Evolutionary conservation across 2,329 filamentous ascomycete species (phyloP).

Genomic region (Dryadomyces quercivorus): DNA sequence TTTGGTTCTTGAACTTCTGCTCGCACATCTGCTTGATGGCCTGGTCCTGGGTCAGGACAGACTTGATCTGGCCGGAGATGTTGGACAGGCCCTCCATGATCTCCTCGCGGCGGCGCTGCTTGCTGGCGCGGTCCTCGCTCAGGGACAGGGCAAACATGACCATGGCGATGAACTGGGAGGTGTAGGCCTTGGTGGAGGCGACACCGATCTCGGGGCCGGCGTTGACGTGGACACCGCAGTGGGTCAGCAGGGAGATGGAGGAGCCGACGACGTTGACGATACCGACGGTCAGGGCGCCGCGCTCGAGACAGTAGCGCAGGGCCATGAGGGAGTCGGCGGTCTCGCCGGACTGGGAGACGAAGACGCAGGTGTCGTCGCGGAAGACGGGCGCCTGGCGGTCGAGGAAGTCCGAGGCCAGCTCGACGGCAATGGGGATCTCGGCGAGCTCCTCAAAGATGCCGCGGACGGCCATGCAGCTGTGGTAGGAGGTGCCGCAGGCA

Average conservation of each 20-base stretch:
- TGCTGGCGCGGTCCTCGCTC: slow-evolving; percentile 91
- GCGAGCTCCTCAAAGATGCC: slow-evolving; percentile 96
- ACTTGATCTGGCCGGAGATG: slow-evolving; percentile 82
- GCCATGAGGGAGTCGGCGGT: slow-evolving; percentile 97
- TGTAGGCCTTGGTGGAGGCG: slow-evolving; percentile 98
- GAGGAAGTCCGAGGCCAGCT: slow-evolving; percentile 95
- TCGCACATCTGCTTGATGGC: slow-evolving; percentile 90
- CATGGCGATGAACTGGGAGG: slow-evolving; percentile 98
- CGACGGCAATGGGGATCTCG: slow-evolving; percentile 94
- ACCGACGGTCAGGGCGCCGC: slow-evolving; percentile 91
- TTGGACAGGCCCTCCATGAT: slow-evolving; percentile 89
- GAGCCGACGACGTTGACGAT: slow-evolving; percentile 98
- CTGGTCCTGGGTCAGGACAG: slow-evolving; percentile 82
- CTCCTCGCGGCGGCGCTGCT: slow-evolving; percentile 80
- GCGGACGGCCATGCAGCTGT: slow-evolving; percentile 98
- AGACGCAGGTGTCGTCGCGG: slow-evolving; percentile 98
- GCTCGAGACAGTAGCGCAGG: slow-evolving; percentile 94
- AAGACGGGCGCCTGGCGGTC: slow-evolving; percentile 95
- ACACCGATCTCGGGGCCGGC: slow-evolving; percentile 98
- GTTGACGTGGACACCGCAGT: slow-evolving; percentile 99
- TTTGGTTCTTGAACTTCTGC: slow-evolving; percentile 92
- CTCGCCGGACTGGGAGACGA: slow-evolving; percentile 97
- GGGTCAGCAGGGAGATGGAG: slow-evolving; percentile 92
- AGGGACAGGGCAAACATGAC: slow-evolving; percentile 98
- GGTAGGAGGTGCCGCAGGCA: slow-evolving; percentile 94